phyloP scores from a whole-genome alignment of 192 early-diverging fungal species.

The Rhizophagus clarus region DNA sequence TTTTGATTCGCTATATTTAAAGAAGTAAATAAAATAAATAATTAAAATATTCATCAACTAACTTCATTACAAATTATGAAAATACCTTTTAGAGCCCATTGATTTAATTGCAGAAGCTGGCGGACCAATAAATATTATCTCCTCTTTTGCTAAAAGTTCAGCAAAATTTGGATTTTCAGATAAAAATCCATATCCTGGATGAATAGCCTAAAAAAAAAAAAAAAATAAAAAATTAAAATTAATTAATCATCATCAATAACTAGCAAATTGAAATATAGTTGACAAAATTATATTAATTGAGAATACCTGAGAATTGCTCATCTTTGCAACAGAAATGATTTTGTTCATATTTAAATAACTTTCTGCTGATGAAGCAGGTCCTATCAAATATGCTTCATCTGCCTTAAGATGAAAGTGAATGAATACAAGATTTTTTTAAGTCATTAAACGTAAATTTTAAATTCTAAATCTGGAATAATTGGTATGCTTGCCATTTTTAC shows the following conservation, averaged over 20 bases:
- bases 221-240: constrained; percentile 10
- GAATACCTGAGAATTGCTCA: constrained; percentile 73
- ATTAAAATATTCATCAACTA: background rate
- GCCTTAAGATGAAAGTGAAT: constrained; percentile 53
- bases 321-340: constrained; percentile 78
- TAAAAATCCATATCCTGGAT: constrained; percentile 97
- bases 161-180: constrained; percentile 95
- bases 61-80: background rate
- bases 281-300: background rate
- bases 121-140: constrained; percentile 90
- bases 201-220: constrained; percentile 68
- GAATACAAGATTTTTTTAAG: constrained; percentile 6
- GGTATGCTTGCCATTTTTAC: constrained; percentile 65
- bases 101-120: constrained; percentile 82
- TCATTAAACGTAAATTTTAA: background rate
- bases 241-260: too few relatives aligned
- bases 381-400: constrained; percentile 93
- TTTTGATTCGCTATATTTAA: constrained; percentile 73
- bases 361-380: constrained; percentile 76
- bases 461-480: background rate
- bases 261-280: too few relatives aligned
- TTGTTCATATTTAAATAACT: constrained; percentile 81
- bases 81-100: constrained; percentile 88
- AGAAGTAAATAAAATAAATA: background rate
- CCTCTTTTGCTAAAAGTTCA: constrained; percentile 61